Evolutionary conservation across 305 asterid genomes (phyloP), one percentile per base, ranked within the genome.

Genomic region (Ajuga reptans): DNA sequence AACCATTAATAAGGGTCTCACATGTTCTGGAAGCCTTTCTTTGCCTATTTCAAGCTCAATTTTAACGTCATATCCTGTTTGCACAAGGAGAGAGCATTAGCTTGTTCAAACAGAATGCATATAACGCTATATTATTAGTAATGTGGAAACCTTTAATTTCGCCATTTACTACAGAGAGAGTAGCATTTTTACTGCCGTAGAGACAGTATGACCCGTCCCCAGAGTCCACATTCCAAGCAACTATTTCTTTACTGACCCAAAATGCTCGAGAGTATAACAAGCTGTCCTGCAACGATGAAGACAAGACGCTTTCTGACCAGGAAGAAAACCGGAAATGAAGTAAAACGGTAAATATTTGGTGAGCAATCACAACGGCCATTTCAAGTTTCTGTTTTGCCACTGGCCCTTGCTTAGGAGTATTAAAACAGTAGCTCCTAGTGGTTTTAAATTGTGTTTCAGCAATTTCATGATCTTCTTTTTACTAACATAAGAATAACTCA

Each of bases 201-300:
- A 93, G 81, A 69, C 70, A 89, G 62, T 85, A 86, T 8, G 87
- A 87, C 76, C 89, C 92, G 65, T 72, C 87, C 72, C 73, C 84
- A 80, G 65, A 78, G 78, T 78, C 89, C 72, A 79, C 82, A 84
- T 90, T 77, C 94, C 96, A 90, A 46, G 94, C 95, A 84, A 93
- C 86, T 45, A 85, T 71, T 42, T 81, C 87, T 81, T 81, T 73
- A 67, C 79, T 74, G 52, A 90, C 97, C 99, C 97, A 93, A 80
- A 87, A 87, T 54, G 97, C 99, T 76, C 89, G 79, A 50, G 92
- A 81, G 73, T 71, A 77, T 58, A 50, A 54, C 80, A 90, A 77
- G 69, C 72, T 64, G 34, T 86, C 96, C 99, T 90, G 92, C 78
- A 88, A 80, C 31, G 36, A 18, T 16, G 46, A 43, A 51, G 5